phyloP scores from a whole-genome alignment of 2,329 filamentous ascomycete species.

The Thermoascus crustaceus region DNA sequence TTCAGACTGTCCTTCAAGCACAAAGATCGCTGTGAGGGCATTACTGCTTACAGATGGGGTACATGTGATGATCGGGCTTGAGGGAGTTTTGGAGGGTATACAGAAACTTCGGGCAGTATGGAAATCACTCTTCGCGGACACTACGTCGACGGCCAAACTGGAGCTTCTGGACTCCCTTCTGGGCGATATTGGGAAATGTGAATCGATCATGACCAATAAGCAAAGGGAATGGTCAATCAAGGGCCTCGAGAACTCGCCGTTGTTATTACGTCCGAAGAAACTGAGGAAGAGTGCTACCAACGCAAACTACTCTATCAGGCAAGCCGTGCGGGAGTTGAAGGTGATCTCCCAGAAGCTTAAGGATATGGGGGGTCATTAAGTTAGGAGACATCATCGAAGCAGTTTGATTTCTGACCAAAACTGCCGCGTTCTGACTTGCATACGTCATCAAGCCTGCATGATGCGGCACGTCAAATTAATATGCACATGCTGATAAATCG shows the following conservation, averaged over 20 bases:
- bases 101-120: slow-evolving; percentile 5
- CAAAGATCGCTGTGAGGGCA: slow-evolving; percentile 7
- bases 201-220: slow-evolving; percentile 2
- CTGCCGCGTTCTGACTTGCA: background rate
- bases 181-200: slow-evolving; percentile 4
- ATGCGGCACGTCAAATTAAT: no score
- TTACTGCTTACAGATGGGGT: slow-evolving; percentile 9
- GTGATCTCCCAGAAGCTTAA: slow-evolving; percentile 3
- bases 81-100: background rate
- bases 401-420: no score
- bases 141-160: slow-evolving; percentile 3
- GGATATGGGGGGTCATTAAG: no score
- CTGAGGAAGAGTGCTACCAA: slow-evolving; percentile 5
- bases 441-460: background rate
- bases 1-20: background rate
- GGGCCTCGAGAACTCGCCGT: slow-evolving; percentile 3
- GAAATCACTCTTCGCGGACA: slow-evolving; percentile 2
- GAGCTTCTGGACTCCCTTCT: slow-evolving; percentile 7
- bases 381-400: no score
- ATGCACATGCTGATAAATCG: no score
- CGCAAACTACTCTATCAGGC: no score
- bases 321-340: slow-evolving; percentile 4
- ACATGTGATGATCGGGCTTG: slow-evolving; percentile 4
- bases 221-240: slow-evolving; percentile 7
- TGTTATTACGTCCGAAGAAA: background rate